Base-by-base conservation (phyloP, 257 asterid genomes). In the Rauvolfia tetraphylla region DNA sequence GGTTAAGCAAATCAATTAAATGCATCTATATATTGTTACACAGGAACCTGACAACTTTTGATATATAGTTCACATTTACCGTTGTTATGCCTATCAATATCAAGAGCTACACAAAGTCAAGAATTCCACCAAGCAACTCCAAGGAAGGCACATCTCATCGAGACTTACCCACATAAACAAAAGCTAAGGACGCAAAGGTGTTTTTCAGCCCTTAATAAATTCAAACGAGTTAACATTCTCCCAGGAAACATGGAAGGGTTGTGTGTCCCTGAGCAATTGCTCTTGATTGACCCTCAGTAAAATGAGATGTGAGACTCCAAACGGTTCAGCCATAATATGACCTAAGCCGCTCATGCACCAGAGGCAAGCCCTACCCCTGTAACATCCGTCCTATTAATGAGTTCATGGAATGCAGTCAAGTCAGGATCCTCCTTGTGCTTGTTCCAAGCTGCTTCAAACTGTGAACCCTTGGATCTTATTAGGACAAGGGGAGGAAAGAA, bases 391-490 rank as follows among this genome's bases (percentile, higher is more conserved):
- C 77, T 72, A 31, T 63, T 46, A 59, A 84, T 83, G 75, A 82
- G 78, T 48, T 75, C 82, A 66, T 78, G 71, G 38, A 90, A 83
- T 62, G 85, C 79, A 46, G 84, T 73, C 81, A 93, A 65, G 91
- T 91, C 86, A 4, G 90, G 92, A 86, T 93, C 98, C 81, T 88
- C 90, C 84, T 85, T 86, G 80, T 93, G 89, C 88, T 89, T 92
- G 76, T 81, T 78, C 97, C 93, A 93, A 33, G 82, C 78, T 59
- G 88, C 90, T 70, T 86, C 80, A 54, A 93, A 92, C 79, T 88
- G 92, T 49, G 83, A 83, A 73, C 87, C 79, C 78, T 77, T 88
- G 62, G 91, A 90, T 84, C 97, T 93, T 78, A 61, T 48, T 73
- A 78, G 57, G 44, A 31, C 56, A 57, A 68, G n/a, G n/a, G 17